Percentiles rank a stretch among this genome's conserved stretches.
Evolutionary conservation across 805 yeast genomes (phyloP).

Genomic region (Metschnikowia chrysomelidarum): DNA sequence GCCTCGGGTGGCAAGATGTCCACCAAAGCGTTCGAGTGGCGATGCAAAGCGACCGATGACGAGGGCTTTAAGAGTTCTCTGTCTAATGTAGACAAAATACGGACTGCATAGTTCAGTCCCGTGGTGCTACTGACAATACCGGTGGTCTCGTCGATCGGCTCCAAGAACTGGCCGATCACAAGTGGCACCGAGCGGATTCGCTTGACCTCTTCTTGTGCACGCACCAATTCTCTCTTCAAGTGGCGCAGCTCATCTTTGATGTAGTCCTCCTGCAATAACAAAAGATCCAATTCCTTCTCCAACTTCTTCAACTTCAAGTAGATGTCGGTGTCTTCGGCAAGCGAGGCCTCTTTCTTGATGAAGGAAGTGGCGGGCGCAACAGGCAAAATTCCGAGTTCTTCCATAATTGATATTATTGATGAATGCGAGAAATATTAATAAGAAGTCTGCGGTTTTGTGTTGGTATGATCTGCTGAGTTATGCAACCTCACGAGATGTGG

Average conservation of each 20-base stretch:
- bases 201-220: slow-evolving; percentile 98
- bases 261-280: slow-evolving; percentile 89
- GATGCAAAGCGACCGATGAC: slow-evolving; percentile 94
- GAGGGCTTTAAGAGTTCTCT: slow-evolving; percentile 93
- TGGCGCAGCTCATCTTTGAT: slow-evolving; percentile 98
- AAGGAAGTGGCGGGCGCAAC: slow-evolving; percentile 13
- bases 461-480: too few species aligned
- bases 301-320: slow-evolving; percentile 82
- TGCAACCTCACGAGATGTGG: too few species aligned
- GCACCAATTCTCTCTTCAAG: slow-evolving; percentile 85
- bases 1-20: slow-evolving; percentile 99
- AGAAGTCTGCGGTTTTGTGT: too few species aligned
- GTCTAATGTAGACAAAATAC: slow-evolving; percentile 91
- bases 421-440: too few species aligned
- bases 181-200: slow-evolving; percentile 96
- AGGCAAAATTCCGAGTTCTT: slow-evolving; percentile 34
- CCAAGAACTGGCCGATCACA: slow-evolving; percentile 96
- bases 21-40: slow-evolving; percentile 96
- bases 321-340: slow-evolving; percentile 55
- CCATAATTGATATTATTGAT: slow-evolving; percentile 23
- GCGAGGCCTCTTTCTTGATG: slow-evolving; percentile 12
- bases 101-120: slow-evolving; percentile 95
- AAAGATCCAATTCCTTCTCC: slow-evolving; percentile 84
- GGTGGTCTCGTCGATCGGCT: slow-evolving; percentile 94
- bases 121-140: slow-evolving; percentile 98